Base-by-base conservation (phyloP, 768 basidiomycete genomes). In the Serendipita sp. region DNA sequence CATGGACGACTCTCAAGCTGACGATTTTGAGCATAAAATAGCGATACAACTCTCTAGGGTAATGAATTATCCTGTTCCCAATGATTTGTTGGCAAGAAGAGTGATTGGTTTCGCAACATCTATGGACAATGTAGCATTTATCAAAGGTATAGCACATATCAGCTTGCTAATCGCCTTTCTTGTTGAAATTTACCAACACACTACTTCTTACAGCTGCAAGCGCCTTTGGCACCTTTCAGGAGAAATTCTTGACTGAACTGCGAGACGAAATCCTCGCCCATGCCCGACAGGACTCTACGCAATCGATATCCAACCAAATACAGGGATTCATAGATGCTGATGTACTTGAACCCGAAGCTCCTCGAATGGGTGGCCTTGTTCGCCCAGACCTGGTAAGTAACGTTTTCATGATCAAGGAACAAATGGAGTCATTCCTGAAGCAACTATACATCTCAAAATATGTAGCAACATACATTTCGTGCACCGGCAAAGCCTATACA, bases 191-290 rank as follows among this genome's bases (percentile, higher is more conserved):
- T 45, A 54, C 15, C 32, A 47, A 56, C 38, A 24, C 18, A 46
- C n/a, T 58, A 4, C 46, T 16, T 32, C 4, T 28, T 67, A 1
- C 69, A 86, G 89, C 90, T 69, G 86, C 88, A 38, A 81, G 79
- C 67, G 77, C 85, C 37, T 94, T 96, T 76, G 92, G 90, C 72
- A 89, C 89, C 78, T 93, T 94, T 71, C 80, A 86, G 71, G 82
- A 84, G 71, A 82, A 84, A 41, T 88, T 89, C 70, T 78, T 94
- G 63, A 77, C 81, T 46, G 88, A 91, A 68, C 74, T 94, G 5
- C 88, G 92, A 76, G 78, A 81, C 70, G 87, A 92, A 73, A 88
- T 92, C 67, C 76, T 84, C 71, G 81, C 82, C 67, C 87, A 89
- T 76, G 78, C 76, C 65, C 79, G 83, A 76, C 83, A 86, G 79